A percentile compares a stretch with the other conserved stretches of the same genome.
Evolutionary conservation across 2,329 filamentous ascomycete species (phyloP).

Genomic region (Albophoma yamanashiensis): DNA sequence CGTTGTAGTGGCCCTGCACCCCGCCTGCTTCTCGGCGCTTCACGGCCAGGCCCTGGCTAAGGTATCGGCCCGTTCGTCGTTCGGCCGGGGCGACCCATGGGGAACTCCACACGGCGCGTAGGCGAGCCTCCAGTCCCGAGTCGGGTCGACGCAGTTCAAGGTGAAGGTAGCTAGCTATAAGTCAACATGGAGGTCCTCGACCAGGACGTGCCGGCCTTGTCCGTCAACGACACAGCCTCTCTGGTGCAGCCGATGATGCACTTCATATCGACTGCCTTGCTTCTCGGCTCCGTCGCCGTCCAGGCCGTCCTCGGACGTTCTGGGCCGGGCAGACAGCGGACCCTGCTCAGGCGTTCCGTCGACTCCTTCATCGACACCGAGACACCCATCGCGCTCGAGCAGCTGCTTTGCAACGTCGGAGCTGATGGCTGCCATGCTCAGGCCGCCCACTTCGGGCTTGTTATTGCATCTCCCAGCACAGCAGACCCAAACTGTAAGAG

Average conservation of each 20-base stretch:
- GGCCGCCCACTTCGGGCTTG: constrained; percentile 37
- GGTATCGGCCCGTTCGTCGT: not conserved
- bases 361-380: constrained; percentile 43
- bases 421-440: constrained; percentile 36
- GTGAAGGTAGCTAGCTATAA: not conserved
- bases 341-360: constrained; percentile 35
- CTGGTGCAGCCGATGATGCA: constrained; percentile 35
- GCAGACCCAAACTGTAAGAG: constrained; percentile 43
- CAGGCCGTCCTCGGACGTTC: constrained; percentile 40
- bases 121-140: not conserved
- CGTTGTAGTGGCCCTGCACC: not conserved
- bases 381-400: constrained; percentile 37
- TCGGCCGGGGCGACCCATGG: not conserved
- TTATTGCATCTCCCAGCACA: constrained; percentile 47
- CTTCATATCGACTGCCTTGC: constrained; percentile 35
- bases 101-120: not conserved
- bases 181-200: constrained; percentile 14
- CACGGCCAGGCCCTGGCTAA: not conserved
- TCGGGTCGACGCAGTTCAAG: constrained; percentile 7
- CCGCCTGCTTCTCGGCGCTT: not conserved
- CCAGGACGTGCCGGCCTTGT: constrained; percentile 13
- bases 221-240: constrained; percentile 16
- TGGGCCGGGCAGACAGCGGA: constrained; percentile 12
- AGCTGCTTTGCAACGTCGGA: constrained; percentile 51
- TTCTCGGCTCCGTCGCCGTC: constrained; percentile 39